phyloP scores from a whole-genome alignment of 805 yeast species.

The Monosporozyma aerobia region DNA sequence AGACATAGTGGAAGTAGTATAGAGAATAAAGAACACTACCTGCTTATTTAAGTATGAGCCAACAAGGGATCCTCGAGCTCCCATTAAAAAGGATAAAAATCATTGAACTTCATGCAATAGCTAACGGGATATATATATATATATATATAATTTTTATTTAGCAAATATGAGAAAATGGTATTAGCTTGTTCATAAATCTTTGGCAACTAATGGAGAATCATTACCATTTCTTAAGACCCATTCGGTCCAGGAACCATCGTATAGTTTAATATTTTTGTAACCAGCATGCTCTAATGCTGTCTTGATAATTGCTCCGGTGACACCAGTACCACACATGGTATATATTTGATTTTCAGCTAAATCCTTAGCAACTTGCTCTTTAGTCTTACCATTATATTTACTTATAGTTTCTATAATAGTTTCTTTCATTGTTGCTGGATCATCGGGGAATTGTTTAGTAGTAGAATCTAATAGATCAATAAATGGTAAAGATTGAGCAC shows the following conservation, averaged over 20 bases:
- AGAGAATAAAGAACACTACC: no score
- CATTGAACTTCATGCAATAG: background rate
- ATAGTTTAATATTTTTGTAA: conserved; percentile 42
- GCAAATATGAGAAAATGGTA: background rate
- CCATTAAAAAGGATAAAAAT: no score
- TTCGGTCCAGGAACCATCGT: conserved; percentile 80
- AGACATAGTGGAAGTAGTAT: no score
- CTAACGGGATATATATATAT: background rate
- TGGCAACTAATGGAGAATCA: conserved; percentile 15
- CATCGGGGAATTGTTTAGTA: conserved; percentile 39
- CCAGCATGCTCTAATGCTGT: conserved; percentile 59
- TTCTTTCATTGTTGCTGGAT: conserved; percentile 20
- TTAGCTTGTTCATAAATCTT: conserved; percentile 7
- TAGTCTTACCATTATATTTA: conserved; percentile 9
- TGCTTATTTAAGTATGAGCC: background rate
- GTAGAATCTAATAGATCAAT: conserved; percentile 44
- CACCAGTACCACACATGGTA: conserved; percentile 90
- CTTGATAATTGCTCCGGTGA: conserved; percentile 82
- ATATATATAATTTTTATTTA: background rate
- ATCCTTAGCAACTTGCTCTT: background rate
- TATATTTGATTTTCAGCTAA: conserved; percentile 26
- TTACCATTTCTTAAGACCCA: conserved; percentile 21
- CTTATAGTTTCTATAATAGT: conserved; percentile 42
- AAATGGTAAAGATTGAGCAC: conserved; percentile 72
- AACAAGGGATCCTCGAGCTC: no score